Percentiles rank a stretch among this genome's conserved stretches.
Evolutionary conservation across 2,329 filamentous ascomycete species (phyloP).

Genomic region (Talaromyces marneffei): DNA sequence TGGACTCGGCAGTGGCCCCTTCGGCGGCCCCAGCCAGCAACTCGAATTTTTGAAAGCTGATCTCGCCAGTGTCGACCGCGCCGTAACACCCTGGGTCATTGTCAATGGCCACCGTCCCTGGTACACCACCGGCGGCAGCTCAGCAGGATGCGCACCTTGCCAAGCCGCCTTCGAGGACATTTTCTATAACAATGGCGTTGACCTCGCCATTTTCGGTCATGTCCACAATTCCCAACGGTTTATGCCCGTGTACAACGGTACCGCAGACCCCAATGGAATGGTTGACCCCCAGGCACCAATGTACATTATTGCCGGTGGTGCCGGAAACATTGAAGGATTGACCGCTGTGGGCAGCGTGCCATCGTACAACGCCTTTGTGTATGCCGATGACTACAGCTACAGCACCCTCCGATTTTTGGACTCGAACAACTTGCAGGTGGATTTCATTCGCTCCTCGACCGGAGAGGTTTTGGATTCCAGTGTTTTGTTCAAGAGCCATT

Average conservation of each 20-base stretch:
- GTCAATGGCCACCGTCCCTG: conserved; percentile 44
- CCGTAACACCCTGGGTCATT: conserved; percentile 50
- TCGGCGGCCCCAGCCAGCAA: conserved; percentile 47
- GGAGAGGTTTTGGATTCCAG: conserved; percentile 47
- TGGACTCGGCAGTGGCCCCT: conserved; percentile 45
- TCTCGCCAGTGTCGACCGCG: conserved; percentile 52
- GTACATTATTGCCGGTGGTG: conserved; percentile 53
- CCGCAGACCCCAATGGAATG: conserved; percentile 42
- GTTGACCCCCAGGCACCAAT: conserved; percentile 50
- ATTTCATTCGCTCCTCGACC: conserved; percentile 47
- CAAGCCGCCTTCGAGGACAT: conserved; percentile 50
- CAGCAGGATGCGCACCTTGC: conserved; percentile 42
- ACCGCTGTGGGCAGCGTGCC: conserved; percentile 38
- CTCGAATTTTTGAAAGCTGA: conserved; percentile 52
- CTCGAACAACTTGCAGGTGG: conserved; percentile 42
- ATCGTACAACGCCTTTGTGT: conserved; percentile 33
- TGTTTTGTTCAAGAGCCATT: conserved; percentile 46
- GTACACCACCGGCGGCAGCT: conserved; percentile 38
- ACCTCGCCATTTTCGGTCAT: conserved; percentile 53
- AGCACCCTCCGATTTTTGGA: conserved; percentile 46
- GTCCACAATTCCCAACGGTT: conserved; percentile 56
- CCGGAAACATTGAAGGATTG: conserved; percentile 53
- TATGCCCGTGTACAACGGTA: conserved; percentile 18
- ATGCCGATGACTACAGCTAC: conserved; percentile 45
- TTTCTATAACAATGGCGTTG: conserved; percentile 53